Base-by-base conservation (phyloP, 1,284 basidiomycete genomes). In the Neolentinus lepideus region DNA sequence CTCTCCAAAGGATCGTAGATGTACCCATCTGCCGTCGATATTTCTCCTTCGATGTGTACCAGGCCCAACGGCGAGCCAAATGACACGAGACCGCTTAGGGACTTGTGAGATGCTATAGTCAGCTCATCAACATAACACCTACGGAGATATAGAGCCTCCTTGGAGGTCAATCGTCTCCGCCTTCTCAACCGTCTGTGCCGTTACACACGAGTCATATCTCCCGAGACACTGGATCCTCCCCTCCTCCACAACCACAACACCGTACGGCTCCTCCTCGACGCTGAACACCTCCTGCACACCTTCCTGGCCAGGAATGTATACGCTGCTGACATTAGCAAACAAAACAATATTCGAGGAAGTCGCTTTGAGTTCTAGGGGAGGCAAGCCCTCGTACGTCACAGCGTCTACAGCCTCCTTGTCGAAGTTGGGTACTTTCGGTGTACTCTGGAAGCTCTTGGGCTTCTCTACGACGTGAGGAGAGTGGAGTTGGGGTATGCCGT, bases 1-100 rank as follows among this genome's bases (percentile, higher is more conserved):
- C 61, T 64, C 19, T 65, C 66, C 45, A 89, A 65, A 12, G 77
- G 75, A 62, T 88, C 80, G 35, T 71, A 69, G 16, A 82, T 76
- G 9, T 53, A 59, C 12, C 91, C 90, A 60, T 93, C 90, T 29
- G 76, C 77, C 1, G 90, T 91, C 2, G 84, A 83, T 2, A 67
- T 53, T 67, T 93, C 91, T 52, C 69, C 69, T 14, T 76, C 66
- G 27, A 88, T 88, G 57, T 87, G 80, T 52, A 78, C 73, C 16
- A 88, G 65, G 3, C 81, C 87, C 10, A 88, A 62, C 21, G 74
- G 70, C 26, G 82, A 79, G 3, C 86, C 86, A 52, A 75, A 86
- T 3, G 81, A 77, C 36, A 84, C 72, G 52, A 88, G 70, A 6
- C 78, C 79, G 21, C 85, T 85, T 66, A 75, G 71, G 9, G 22